Base-by-base conservation (phyloP, 2,329 filamentous ascomycete genomes). In the Ascochyta koolunga region DNA sequence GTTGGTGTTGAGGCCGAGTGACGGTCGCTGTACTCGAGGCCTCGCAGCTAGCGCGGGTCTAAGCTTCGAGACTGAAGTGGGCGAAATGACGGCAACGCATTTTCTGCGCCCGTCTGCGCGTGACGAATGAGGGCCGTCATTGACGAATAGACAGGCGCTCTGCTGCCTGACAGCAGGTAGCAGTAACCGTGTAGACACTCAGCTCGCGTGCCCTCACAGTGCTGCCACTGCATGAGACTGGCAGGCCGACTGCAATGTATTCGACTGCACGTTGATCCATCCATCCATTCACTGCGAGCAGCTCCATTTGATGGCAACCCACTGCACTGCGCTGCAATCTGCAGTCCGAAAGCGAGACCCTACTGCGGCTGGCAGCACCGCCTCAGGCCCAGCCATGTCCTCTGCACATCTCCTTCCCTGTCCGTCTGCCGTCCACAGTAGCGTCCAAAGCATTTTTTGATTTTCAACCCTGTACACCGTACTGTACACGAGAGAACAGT, bases 131-230 rank as follows among this genome's bases (percentile, higher is more conserved):
- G 22, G 27, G 27, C 5, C 3, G 8, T 19, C 5, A 15, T 29
- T n/a, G n/a, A 38, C 43, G 10, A 40, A 31, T 51, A 6, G 4
- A 31, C 27, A 15, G n/a, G n/a, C n/a, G n/a, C n/a, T n/a, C n/a
- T n/a, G n/a, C n/a, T n/a, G n/a, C n/a, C n/a, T n/a, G n/a, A n/a
- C n/a, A n/a, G n/a, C n/a, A n/a, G n/a, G n/a, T n/a, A n/a, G n/a
- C n/a, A n/a, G n/a, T n/a, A n/a, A n/a, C n/a, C n/a, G n/a, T n/a
- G n/a, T n/a, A 8, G 31, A 52, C 56, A 54, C 39, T 38, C 11
- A 54, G 64, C 61, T 66, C 62, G 64, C 62, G 62, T 66, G 65
- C n/a, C n/a, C 13, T 6, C 43, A 64, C 59, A 52, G 36, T 33
- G 43, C 36, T 48, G 45, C 27, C 21, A 40, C 53, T 37, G n/a